Evolutionary conservation across 805 yeast species (phyloP), one percentile per base, ranked within the genome.

Genomic region (Lachancea sp.): DNA sequence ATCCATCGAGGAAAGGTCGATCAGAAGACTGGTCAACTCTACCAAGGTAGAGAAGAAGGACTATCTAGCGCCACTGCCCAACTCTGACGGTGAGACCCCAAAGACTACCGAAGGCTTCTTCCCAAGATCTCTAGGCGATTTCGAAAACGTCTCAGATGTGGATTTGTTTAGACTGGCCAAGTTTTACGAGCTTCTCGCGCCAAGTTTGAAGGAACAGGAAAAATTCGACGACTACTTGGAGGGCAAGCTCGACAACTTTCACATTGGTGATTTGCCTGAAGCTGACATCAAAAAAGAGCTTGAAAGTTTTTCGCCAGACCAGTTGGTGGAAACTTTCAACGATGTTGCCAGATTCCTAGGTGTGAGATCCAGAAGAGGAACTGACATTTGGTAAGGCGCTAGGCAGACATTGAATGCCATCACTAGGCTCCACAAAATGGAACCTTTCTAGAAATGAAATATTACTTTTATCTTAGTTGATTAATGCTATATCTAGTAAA

Each of bases 131-230:
- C 58, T 80, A 18, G 68, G 60, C 1, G 80, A 78, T 0, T 82
- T 85, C 51, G 63, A 65, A 34, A 62, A 63, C 2, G 60, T 86
- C 32, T 50, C 62, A 1, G 73, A 77, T 46, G 65, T 67, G 11
- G 60, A 66, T 10, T 57, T 85, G 35, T 68, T 82, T 19, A 69
- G 71, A 38, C 68, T 87, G 53, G 76, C 85, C 34, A 74, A 78
- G 51, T 88, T 82, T 59, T 89, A 86, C 68, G 95, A 87, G 57
- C 65, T 87, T 45, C 65, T 87, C 35, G 82, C 88, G n/a, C 79
- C 85, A 26, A 73, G 75, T 26, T 67, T 69, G 33, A 75, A 74
- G 49, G 82, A 81, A 53, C 72, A 75, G 41, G 74, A 73, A 30
- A 67, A 69, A 47, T 62, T 77, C 53, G 74, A 73, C 40, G 77